Base-by-base conservation (phyloP, 495 filamentous ascomycete genomes). In the Xylaria bambusicola region DNA sequence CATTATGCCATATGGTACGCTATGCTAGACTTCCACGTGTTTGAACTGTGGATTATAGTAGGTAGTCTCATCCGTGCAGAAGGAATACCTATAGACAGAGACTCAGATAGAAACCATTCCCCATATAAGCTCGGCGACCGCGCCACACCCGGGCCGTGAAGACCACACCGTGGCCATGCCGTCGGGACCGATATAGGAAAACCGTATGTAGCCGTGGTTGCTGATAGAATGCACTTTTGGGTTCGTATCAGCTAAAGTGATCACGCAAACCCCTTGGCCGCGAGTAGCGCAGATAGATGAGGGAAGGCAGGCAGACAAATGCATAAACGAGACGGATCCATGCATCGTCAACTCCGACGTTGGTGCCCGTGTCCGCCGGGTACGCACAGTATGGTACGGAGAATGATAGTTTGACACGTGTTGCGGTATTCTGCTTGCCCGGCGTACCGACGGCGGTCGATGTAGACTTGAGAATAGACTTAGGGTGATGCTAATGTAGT, bases 291-390 rank as follows among this genome's bases (percentile, higher is more conserved):
- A 44, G n/a, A 21, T 20, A 6, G 21, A 21, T 21, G 17, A n/a
- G 13, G 17, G 17, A 44, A n/a, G 13, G 17, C 4, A 44, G 41
- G 12, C 21, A 17, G 20, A 6, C 26, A 6, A 18, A 29, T 18
- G 50, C 35, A 52, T 52, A 35, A 52, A 52, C 50, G 50, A 52
- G 49, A 26, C 33, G 49, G 49, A 7, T 17, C 23, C 33, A 6
- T 23, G 49, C 49, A 52, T 36, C 48, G 13, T 8, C 33, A 10
- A 38, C 13, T 24, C 17, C 33, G 6, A 17, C 12, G 48, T 17
- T 9, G n/a, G 49, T 38, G 21, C 2, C 48, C 49, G 31, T 52
- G 31, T 12, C 33, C n/a, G 21, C 35, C 50, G 50, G 50, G 23
- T 52, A 41, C 20, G 15, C 18, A 18, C 50, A 41, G 6, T 13